Conservation (phyloP, 768 basidiomycete species). For the Tylopilus felleus region DNA sequence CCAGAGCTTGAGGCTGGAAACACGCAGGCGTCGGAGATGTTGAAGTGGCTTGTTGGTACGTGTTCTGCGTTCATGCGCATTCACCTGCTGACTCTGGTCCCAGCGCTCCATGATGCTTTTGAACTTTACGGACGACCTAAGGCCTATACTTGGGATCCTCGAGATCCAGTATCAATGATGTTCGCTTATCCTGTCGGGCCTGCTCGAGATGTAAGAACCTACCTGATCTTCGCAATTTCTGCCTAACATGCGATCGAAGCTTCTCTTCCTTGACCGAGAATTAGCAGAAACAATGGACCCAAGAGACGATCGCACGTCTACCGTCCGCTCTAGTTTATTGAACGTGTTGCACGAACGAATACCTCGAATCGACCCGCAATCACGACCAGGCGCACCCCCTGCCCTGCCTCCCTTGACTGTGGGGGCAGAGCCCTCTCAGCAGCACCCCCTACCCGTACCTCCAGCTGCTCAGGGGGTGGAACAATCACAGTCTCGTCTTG, state of each 20-base stretch:
- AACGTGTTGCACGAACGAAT: slow-evolving; percentile 64
- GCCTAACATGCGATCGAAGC: slow-evolving; percentile 40
- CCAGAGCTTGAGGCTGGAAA: slow-evolving; percentile 71
- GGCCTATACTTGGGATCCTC: slow-evolving; percentile 86
- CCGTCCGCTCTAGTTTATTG: slow-evolving; percentile 59
- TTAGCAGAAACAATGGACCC: slow-evolving; percentile 74
- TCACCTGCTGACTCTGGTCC: slow-evolving; percentile 10
- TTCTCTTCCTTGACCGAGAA: slow-evolving; percentile 86
- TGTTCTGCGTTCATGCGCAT: slow-evolving; percentile 5
- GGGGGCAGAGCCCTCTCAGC: slow-evolving; percentile 19
- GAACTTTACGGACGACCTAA: slow-evolving; percentile 85
- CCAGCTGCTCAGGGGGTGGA: slow-evolving; percentile 9
- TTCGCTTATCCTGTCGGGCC: slow-evolving; percentile 92
- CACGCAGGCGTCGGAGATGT: slow-evolving; percentile 74
- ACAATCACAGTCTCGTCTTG: slow-evolving; percentile 12
- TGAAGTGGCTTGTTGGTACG: slow-evolving; percentile 87
- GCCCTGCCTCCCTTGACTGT: slow-evolving; percentile 18
- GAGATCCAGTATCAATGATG: slow-evolving; percentile 79
- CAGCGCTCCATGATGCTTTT: slow-evolving; percentile 84
- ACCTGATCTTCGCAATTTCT: not conserved
- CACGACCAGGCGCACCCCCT: slow-evolving; percentile 9
- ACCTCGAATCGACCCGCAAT: slow-evolving; percentile 36
- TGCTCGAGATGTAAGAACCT: slow-evolving; percentile 66
- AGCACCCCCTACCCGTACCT: slow-evolving; percentile 27
- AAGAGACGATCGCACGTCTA: slow-evolving; percentile 72